Percentiles rank a stretch among this genome's conserved stretches.
These are phyloP conservation scores for Metahyphopichia silvanorum DNA, from an alignment of 805 yeast species.

Conservation along the genomic window DNA sequence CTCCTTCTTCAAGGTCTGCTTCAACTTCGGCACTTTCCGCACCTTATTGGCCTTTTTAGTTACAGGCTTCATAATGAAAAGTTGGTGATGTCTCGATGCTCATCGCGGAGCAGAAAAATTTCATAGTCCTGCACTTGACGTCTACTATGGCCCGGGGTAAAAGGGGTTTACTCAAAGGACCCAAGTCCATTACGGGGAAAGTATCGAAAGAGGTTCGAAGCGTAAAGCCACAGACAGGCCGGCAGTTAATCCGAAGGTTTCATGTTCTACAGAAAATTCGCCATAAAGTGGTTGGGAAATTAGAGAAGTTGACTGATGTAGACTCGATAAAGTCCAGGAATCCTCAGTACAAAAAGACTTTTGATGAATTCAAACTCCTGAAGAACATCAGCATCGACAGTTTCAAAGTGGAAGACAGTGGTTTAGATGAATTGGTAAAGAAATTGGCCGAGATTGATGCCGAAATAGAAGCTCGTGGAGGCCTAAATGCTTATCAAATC, in stretches of 20 bases:
- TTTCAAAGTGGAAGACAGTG: too few species aligned
- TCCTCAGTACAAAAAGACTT: slow-evolving; percentile 3
- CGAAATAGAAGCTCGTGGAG: slow-evolving; percentile 68
- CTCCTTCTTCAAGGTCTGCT: slow-evolving; percentile 26
- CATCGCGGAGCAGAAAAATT: slow-evolving; percentile 4
- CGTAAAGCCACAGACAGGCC: slow-evolving; percentile 64
- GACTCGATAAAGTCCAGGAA: too few species aligned
- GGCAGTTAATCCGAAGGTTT: slow-evolving; percentile 73
- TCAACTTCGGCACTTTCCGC: slow-evolving; percentile 12
- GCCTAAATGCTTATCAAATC: slow-evolving; percentile 71
- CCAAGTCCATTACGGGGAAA: slow-evolving; percentile 32
- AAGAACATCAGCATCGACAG: slow-evolving; percentile 8
- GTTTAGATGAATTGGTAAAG: slow-evolving; percentile 14
- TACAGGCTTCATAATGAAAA: not conserved
- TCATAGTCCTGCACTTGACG: too few species aligned
- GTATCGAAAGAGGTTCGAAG: slow-evolving; percentile 30
- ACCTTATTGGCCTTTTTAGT: not conserved
- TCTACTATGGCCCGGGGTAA: slow-evolving; percentile 15
- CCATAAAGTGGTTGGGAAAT: slow-evolving; percentile 33
- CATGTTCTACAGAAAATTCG: slow-evolving; percentile 67
- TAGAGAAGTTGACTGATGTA: slow-evolving; percentile 21
- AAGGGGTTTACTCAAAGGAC: slow-evolving; percentile 25
- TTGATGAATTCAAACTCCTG: slow-evolving; percentile 3
- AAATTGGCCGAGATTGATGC: slow-evolving; percentile 54
- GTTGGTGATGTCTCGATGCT: slow-evolving; percentile 3